phyloP scores from a whole-genome alignment of 768 basidiomycete genomes.

The Tephrocybe sp. region DNA sequence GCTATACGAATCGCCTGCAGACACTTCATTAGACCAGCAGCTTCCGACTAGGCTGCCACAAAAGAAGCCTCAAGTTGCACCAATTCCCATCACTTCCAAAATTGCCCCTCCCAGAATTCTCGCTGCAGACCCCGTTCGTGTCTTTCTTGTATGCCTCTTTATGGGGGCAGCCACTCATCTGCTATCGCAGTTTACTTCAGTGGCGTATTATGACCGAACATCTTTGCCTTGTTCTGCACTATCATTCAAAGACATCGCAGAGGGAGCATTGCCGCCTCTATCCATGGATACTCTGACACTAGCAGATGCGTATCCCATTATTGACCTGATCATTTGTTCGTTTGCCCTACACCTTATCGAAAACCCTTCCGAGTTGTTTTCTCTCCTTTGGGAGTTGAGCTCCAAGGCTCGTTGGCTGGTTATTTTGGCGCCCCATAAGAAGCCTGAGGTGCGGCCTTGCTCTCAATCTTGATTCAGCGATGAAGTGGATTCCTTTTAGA shows the following conservation, averaged over 20 bases:
- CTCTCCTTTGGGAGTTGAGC: conserved; percentile 63
- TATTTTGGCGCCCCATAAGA: conserved; percentile 73
- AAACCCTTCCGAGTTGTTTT: conserved; percentile 57
- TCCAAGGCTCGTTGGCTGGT: conserved; percentile 63
- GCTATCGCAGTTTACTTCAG: conserved; percentile 50
- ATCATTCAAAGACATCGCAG: conserved; percentile 61
- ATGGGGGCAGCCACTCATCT: neutral
- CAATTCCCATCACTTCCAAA: conserved; percentile 32
- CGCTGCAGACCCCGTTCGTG: conserved; percentile 53
- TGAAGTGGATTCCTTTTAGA: conserved; percentile 30
- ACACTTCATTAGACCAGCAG: conserved; percentile 4
- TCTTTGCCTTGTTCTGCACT: conserved; percentile 51
- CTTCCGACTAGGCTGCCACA: conserved; percentile 11
- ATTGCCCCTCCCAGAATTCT: conserved; percentile 32
- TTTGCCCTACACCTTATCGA: conserved; percentile 73
- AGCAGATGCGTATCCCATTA: conserved; percentile 7
- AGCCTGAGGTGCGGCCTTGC: conserved; percentile 52
- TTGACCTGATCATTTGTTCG: conserved; percentile 70
- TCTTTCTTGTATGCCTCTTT: neutral
- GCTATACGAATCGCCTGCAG: conserved; percentile 11
- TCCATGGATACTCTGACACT: conserved; percentile 14
- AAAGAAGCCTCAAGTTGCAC: conserved; percentile 22
- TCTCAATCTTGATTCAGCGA: neutral
- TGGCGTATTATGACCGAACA: conserved; percentile 56
- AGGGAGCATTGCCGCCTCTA: conserved; percentile 45